Evolutionary conservation across 202 grass and related monocot species (phyloP), one percentile per base, ranked within the genome.

Genomic region (Digitaria exilis): DNA sequence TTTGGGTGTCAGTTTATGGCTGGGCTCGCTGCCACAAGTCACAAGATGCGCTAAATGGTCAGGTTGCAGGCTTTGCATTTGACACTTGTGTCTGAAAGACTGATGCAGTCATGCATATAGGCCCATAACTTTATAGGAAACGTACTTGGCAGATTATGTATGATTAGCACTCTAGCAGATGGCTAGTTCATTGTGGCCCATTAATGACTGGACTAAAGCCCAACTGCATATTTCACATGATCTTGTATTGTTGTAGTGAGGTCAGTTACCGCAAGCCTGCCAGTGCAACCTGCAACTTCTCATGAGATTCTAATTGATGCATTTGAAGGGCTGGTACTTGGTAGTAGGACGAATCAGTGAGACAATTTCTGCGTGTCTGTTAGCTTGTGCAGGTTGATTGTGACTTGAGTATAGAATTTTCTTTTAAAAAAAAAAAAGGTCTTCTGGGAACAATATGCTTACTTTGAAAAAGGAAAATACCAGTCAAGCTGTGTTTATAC

Each of bases 171-270:
- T n/a, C n/a, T 81, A 50, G 44, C 1, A 24, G 35, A 67, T 69
- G 14, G 29, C 51, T 62, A 29, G 51, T 84, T 34, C 29, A 35
- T 34, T 74, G 30, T 75, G 64, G 25, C 65, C 50, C 25, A 4
- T 85, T 49, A 60, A 42, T 46, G 44, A 39, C 10, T 28, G 46
- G 30, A 65, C 75, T 56, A 39, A 55, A 65, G 63, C 45, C 62
- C 82, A 81, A 39, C 17, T 56, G 45, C 65, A 35, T 6, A 71
- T 17, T 69, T 64, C 54, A 28, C 77, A 73, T 76, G 24, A 19
- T 60, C 72, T 71, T 87, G 46, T 32, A 78, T 54, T 43, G 43
- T 49, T 29, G 14, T 35, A 34, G 37, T 59, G 18, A 76, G 29
- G 21, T 19, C 26, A 32, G 10, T 52, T 29, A 44, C n/a, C 60